Conservation (phyloP, 306 rosid species). For the Cajanus cajan region DNA sequence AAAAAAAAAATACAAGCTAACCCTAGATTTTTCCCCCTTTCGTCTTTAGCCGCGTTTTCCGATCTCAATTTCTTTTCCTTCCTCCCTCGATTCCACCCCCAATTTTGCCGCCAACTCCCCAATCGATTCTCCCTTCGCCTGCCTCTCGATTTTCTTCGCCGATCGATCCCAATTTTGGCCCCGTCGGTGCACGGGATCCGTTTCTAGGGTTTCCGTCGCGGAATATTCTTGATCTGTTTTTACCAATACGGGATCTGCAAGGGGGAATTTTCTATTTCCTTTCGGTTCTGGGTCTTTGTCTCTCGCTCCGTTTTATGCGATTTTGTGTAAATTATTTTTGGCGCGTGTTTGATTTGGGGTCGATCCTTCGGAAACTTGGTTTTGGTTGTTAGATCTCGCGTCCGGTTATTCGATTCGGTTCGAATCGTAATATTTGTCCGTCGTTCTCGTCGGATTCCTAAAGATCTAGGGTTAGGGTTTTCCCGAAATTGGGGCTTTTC, state of each 20-base stretch:
- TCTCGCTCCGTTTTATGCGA: neutral
- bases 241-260: slow-evolving; percentile 36
- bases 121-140: neutral
- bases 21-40: slow-evolving; percentile 58
- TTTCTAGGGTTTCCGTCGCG: slow-evolving; percentile 51
- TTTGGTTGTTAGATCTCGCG: slow-evolving; percentile 27
- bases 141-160: slow-evolving; percentile 19
- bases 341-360: slow-evolving; percentile 11
- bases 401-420: neutral
- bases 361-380: neutral
- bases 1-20: slow-evolving; percentile 25
- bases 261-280: slow-evolving; percentile 1
- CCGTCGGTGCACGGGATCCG: slow-evolving; percentile 9
- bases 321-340: slow-evolving; percentile 20
- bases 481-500: slow-evolving; percentile 48
- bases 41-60: slow-evolving; percentile 58
- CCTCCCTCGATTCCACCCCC: slow-evolving; percentile 36
- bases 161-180: slow-evolving; percentile 38
- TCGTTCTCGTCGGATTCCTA: slow-evolving; percentile 10
- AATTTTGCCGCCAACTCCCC: neutral
- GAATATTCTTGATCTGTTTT: slow-evolving; percentile 41
- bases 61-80: slow-evolving; percentile 40
- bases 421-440: slow-evolving; percentile 10
- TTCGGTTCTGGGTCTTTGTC: slow-evolving; percentile 10
- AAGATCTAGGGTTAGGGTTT: slow-evolving; percentile 73